Percentiles rank a stretch among this genome's conserved stretches.
Conservation (phyloP, 2,329 filamentous ascomycete species). For the Fusarium subtropicale region DNA sequence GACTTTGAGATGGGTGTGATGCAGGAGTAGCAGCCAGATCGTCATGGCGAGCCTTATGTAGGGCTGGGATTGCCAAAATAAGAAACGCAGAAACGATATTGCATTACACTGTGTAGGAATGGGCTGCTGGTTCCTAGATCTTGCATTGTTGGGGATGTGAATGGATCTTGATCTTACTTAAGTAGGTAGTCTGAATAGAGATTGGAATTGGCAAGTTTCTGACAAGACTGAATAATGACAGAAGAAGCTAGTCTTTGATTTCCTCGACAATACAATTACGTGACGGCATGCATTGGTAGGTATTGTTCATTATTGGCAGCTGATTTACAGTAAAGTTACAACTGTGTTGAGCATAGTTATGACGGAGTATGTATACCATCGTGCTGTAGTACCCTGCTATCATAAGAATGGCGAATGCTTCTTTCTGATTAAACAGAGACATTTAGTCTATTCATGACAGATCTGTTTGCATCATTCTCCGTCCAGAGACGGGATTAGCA, state of each 20-base stretch:
- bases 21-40: constrained; percentile 17
- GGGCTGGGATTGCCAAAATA: constrained; percentile 28
- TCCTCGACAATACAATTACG: constrained; percentile 5
- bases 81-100: constrained; percentile 5
- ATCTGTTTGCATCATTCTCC: constrained; percentile 5
- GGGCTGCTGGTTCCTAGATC: constrained; percentile 1
- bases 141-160: neutral
- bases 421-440: neutral
- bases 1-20: constrained; percentile 1
- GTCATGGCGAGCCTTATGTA: constrained; percentile 30
- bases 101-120: constrained; percentile 11
- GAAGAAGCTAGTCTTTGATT: constrained; percentile 13
- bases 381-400: neutral
- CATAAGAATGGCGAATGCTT: too few species aligned
- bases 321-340: neutral
- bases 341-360: neutral
- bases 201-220: constrained; percentile 15
- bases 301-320: neutral
- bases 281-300: neutral
- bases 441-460: neutral
- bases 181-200: constrained; percentile 1
- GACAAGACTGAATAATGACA: constrained; percentile 7
- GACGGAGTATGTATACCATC: neutral
- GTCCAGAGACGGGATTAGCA: neutral
- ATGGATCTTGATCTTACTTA: constrained; percentile 1